Evolutionary conservation across 2,329 filamentous ascomycete species (phyloP).

Genomic region (Lithohypha guttulata): DNA sequence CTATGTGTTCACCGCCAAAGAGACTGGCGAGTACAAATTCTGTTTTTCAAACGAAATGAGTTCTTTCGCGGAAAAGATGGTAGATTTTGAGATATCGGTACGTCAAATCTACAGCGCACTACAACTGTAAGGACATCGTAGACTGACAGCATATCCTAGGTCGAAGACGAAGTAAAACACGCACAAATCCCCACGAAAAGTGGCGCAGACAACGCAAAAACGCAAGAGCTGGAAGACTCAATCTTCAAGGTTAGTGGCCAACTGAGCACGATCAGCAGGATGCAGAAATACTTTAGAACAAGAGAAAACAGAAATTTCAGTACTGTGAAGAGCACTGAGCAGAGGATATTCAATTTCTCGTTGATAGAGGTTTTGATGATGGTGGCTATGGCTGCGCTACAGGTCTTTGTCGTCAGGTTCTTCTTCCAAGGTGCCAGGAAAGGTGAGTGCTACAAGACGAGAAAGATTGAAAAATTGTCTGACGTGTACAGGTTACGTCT

Average conservation of each 20-base stretch:
- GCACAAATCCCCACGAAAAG: conserved; percentile 78
- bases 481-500: conserved; percentile 6
- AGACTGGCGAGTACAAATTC: conserved; percentile 82
- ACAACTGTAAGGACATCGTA: neutral
- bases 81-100: conserved; percentile 95
- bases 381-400: conserved; percentile 85
- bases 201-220: conserved; percentile 80
- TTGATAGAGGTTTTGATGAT: conserved; percentile 87
- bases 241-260: conserved; percentile 91
- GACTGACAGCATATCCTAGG: conserved; percentile 39
- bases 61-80: conserved; percentile 92
- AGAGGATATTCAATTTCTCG: conserved; percentile 93
- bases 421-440: conserved; percentile 88
- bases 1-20: conserved; percentile 91
- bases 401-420: conserved; percentile 95
- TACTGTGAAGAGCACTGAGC: conserved; percentile 92
- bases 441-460: conserved; percentile 29
- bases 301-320: conserved; percentile 98
- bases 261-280: conserved; percentile 84
- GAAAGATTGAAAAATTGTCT: neutral
- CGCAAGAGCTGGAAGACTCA: conserved; percentile 77
- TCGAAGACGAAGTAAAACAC: conserved; percentile 69
- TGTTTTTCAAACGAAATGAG: conserved; percentile 99
- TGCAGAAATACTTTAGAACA: conserved; percentile 99
- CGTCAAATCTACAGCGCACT: conserved; percentile 26